Base-by-base conservation (phyloP, 2,329 filamentous ascomycete genomes). In the Anthostomella pinea region DNA sequence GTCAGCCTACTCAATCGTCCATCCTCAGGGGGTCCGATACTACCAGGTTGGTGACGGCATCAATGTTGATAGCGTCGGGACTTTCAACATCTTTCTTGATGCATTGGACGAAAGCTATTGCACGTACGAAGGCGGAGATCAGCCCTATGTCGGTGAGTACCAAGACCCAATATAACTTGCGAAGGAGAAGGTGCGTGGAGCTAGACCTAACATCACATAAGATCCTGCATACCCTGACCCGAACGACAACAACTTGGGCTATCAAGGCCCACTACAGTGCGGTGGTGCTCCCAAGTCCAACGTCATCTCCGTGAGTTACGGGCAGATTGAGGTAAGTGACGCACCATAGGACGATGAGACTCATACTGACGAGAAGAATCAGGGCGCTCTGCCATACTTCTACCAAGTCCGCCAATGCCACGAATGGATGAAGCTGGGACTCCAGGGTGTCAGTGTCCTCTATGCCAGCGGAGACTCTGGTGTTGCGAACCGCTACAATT, bases 391-490 rank as follows among this genome's bases (percentile, higher is more conserved):
- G 7, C 45, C 45, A 4, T 23, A 46, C 7, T 48, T 48, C 20
- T 79, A 78, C 50, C 66, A 71, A 42, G 47, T 62, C 31, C 63
- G 75, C 3, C 74, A 79, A 55, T 78, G 74, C 51, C 58, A 64
- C 38, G 73, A 77, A 60, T 77, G 73, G 54, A 68, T 77, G 67
- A 78, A 79, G 60, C 66, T 78, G 2, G 73, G 69, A 13, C 65
- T 77, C 6, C 67, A 68, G 49, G 73, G 73, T 14, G 63, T 74
- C 8, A 68, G 68, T 2, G 57, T 79, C 11, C 36, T 52, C 30
- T 52, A 46, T 19, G 43, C 45, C 3, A 48, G 45, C 11, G 45
- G 45, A 13, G 45, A 48, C 14, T 48, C 45, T 11, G 45, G 45
- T 3, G 45, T 48, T 16, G 45, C 45, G 0, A 48, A 48, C 32